phyloP scores from a whole-genome alignment of 306 rosid species.

The Cucurbita moschata region DNA sequence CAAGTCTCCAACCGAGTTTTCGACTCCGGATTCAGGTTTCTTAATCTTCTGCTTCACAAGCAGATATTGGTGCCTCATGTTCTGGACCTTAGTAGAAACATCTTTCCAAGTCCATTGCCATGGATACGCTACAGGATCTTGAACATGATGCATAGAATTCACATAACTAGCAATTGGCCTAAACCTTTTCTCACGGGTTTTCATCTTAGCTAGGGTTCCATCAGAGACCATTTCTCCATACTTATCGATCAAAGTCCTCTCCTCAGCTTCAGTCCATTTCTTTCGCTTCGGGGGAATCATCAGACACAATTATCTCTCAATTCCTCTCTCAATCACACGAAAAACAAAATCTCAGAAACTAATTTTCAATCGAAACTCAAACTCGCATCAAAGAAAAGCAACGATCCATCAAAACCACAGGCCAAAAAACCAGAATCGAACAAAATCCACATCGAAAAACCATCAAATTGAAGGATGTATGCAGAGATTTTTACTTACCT shows the following conservation, averaged over 20 bases:
- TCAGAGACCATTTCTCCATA: slow-evolving; percentile 75
- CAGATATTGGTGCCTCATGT: slow-evolving; percentile 91
- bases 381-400: slow-evolving; percentile 21
- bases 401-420: slow-evolving; percentile 2
- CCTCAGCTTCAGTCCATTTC: slow-evolving; percentile 97
- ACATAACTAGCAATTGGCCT: slow-evolving; percentile 79
- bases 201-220: slow-evolving; percentile 74
- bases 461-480: background rate
- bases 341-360: background rate
- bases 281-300: slow-evolving; percentile 80
- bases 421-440: slow-evolving; percentile 3
- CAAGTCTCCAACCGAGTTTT: slow-evolving; percentile 27
- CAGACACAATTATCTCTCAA: slow-evolving; percentile 7
- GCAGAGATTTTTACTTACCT: slow-evolving; percentile 7
- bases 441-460: slow-evolving; percentile 20
- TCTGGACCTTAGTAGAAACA: slow-evolving; percentile 92
- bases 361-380: background rate
- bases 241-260: slow-evolving; percentile 76
- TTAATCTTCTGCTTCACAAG: slow-evolving; percentile 94
- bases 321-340: background rate
- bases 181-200: slow-evolving; percentile 88
- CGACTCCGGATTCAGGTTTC: slow-evolving; percentile 39
- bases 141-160: slow-evolving; percentile 57
- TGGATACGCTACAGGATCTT: slow-evolving; percentile 59
- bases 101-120: slow-evolving; percentile 99